Percentiles rank a stretch among this genome's conserved stretches.
phyloP scores from a whole-genome alignment of 768 basidiomycete genomes.

The Podaxis sp. region DNA sequence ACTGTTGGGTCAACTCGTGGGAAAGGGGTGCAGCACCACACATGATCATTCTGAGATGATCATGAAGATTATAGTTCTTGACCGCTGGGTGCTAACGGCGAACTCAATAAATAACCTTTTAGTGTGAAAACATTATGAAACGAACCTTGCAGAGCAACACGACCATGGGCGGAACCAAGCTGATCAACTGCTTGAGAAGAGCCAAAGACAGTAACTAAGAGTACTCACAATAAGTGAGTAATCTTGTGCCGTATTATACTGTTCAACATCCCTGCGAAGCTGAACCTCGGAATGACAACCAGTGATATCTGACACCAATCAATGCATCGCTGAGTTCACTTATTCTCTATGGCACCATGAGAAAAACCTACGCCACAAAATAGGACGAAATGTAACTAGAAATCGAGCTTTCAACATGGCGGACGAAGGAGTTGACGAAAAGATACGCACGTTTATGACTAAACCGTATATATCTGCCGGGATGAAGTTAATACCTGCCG shows the following conservation, averaged over 20 bases:
- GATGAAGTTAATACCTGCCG: not conserved
- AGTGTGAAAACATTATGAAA: not conserved
- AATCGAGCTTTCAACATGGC: not conserved
- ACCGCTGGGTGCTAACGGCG: slow-evolving; percentile 42
- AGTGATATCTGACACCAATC: slow-evolving; percentile 35
- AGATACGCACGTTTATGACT: slow-evolving; percentile 45
- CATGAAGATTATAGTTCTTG: slow-evolving; percentile 43
- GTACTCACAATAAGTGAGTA: slow-evolving; percentile 43
- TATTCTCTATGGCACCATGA: not conserved
- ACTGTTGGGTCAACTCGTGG: slow-evolving; percentile 44
- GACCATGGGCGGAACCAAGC: slow-evolving; percentile 54
- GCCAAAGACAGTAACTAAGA: not conserved
- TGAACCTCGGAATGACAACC: slow-evolving; percentile 61
- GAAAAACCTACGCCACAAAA: slow-evolving; percentile 44
- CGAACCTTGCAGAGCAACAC: slow-evolving; percentile 53
- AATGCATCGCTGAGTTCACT: not conserved
- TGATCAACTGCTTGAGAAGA: slow-evolving; percentile 16
- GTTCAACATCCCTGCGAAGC: slow-evolving; percentile 54
- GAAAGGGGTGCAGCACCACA: slow-evolving; percentile 58
- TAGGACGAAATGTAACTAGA: slow-evolving; percentile 51
- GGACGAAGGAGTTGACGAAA: not conserved
- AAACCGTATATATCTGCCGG: slow-evolving; percentile 60
- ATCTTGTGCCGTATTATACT: slow-evolving; percentile 58
- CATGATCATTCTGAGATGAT: slow-evolving; percentile 42
- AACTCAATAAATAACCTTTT: not conserved